Evolutionary conservation across 1,284 basidiomycete species (phyloP), one percentile per base, ranked within the genome.

Genomic region (Sporisorium exsertum): DNA sequence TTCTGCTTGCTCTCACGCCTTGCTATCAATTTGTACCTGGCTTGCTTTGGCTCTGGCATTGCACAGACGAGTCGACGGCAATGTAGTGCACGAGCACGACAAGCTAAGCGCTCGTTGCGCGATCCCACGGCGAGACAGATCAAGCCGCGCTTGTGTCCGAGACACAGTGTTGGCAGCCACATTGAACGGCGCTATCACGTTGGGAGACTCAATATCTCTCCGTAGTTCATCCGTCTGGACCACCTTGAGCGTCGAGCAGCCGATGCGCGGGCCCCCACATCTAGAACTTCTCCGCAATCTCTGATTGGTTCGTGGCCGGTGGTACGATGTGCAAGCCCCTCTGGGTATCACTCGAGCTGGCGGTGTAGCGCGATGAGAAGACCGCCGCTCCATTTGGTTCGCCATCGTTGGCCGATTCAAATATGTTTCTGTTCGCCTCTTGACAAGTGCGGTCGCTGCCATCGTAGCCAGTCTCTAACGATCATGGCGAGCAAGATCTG

Each of bases 181-280:
- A n/a, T n/a, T n/a, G n/a, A n/a, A n/a, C n/a, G n/a, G n/a, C n/a
- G n/a, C n/a, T n/a, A n/a, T n/a, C n/a, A n/a, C n/a, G 13, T 5
- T 15, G 35, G 29, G 29, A 32, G 29, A 32, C 29, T 32, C 10
- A 10, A 46, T 33, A 50, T 42, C 57, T 37, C 26, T 6, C 57
- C 57, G 57, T 40, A 42, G 57, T 58, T 58, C 57, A 37, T 15
- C 57, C 56, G 56, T 50, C 33, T 18, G 13, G 29, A 26, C 26
- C 32, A 27, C 16, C 24, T 16, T 9, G n/a, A 20, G 20, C 42
- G 45, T 43, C n/a, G 16, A 18, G 55, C 45, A 35, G 55, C 32
- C 49, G 45, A 57, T 57, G 22, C 16, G 24, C 32, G n/a, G 45
- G 55, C 43, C 43, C 55, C 55, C 55, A 16, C 55, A 57, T n/a